Percentiles rank a stretch among this genome's conserved stretches.
These are phyloP conservation scores for Kurtzmaniella cleridarum DNA, from an alignment of 805 yeast species.

Conservation along the genomic window DNA sequence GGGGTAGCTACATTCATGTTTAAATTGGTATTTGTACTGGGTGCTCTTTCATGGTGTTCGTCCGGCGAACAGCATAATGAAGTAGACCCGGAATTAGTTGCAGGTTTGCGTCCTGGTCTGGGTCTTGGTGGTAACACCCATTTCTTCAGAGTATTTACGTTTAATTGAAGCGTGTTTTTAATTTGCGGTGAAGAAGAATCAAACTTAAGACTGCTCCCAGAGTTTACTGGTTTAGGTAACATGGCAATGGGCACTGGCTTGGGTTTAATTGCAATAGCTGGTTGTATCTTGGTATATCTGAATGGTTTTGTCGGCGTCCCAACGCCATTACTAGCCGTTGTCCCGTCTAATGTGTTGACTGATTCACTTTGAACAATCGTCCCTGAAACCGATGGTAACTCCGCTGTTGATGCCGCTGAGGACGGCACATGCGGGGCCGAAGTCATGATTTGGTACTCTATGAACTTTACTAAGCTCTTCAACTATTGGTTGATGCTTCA, in stretches of 20 bases:
- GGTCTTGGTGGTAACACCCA: conserved; percentile 41
- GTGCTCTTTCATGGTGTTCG: not conserved
- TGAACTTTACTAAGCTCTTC: no score
- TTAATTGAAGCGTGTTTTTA: conserved; percentile 14
- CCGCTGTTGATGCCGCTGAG: no score
- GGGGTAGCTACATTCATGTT: not conserved
- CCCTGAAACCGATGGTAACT: no score
- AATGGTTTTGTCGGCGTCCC: conserved; percentile 1
- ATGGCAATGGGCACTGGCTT: conserved; percentile 24
- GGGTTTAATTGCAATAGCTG: conserved; percentile 36
- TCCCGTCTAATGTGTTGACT: not conserved
- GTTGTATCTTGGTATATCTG: conserved; percentile 33
- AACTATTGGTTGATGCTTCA: no score
- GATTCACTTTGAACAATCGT: no score
- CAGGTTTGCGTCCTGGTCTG: conserved; percentile 38
- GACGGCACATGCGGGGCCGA: no score
- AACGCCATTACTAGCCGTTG: not conserved
- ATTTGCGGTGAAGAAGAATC: conserved; percentile 9
- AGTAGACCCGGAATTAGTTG: conserved; percentile 3
- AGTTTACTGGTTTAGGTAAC: conserved; percentile 20
- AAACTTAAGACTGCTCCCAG: not conserved
- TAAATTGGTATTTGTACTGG: not conserved
- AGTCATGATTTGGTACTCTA: no score
- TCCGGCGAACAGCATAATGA: conserved; percentile 1
- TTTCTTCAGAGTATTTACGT: conserved; percentile 32